These are phyloP conservation scores for Aspergillus ochraceus DNA, from an alignment of 2,329 filamentous ascomycete species.

Conservation along the genomic window DNA sequence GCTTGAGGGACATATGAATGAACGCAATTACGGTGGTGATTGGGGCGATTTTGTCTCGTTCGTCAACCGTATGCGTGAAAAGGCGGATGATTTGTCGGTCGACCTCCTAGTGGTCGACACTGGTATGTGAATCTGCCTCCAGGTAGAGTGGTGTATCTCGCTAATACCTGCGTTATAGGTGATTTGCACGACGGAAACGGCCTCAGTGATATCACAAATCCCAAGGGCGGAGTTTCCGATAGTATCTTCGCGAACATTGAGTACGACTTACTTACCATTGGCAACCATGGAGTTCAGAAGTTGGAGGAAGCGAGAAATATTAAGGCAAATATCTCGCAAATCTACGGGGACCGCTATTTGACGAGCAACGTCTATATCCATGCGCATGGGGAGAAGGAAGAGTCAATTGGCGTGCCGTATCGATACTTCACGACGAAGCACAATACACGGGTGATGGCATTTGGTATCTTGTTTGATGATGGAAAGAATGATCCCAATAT, in stretches of 20 bases:
- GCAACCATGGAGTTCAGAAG: conserved; percentile 67
- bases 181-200: conserved; percentile 68
- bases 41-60: conserved; percentile 67
- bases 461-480: conserved; percentile 51
- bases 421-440: conserved; percentile 53
- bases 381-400: conserved; percentile 29
- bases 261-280: conserved; percentile 56
- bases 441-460: conserved; percentile 54
- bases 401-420: conserved; percentile 48
- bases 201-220: conserved; percentile 59
- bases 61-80: conserved; percentile 59
- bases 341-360: conserved; percentile 56
- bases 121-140: conserved; percentile 35
- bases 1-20: conserved; percentile 62
- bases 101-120: conserved; percentile 52
- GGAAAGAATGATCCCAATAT: background rate
- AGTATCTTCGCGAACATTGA: conserved; percentile 54
- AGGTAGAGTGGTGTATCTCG: background rate
- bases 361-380: conserved; percentile 56
- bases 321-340: conserved; percentile 58
- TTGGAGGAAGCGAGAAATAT: conserved; percentile 63
- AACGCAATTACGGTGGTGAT: conserved; percentile 64
- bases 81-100: conserved; percentile 57
- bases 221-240: conserved; percentile 58
- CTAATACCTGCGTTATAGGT: conserved; percentile 28